phyloP scores from a whole-genome alignment of 306 rosid genomes.

The Lagenaria siceraria region DNA sequence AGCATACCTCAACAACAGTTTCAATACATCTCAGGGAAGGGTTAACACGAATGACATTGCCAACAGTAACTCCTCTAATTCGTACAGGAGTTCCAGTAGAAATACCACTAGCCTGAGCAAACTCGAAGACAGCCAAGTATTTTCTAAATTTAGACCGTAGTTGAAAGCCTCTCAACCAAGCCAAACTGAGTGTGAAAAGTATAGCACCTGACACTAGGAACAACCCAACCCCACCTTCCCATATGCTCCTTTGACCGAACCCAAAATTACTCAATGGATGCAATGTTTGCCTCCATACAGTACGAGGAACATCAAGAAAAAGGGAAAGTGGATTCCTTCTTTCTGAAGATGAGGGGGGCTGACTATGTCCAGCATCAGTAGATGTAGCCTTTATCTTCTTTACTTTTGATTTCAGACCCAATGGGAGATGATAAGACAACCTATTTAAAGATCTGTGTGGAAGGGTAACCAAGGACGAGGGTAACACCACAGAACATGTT shows the following conservation, averaged over 20 bases:
- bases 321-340: conserved; percentile 38
- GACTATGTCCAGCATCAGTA: conserved; percentile 36
- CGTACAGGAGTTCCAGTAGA: conserved; percentile 83
- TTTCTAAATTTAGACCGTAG: conserved; percentile 61
- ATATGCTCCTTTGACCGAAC: conserved; percentile 71
- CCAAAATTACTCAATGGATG: conserved; percentile 84
- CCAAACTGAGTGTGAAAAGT: conserved; percentile 68
- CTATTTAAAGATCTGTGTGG: conserved; percentile 24
- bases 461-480: conserved; percentile 27
- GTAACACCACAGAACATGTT: conserved; percentile 29
- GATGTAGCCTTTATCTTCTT: conserved; percentile 33
- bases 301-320: conserved; percentile 53
- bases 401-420: conserved; percentile 19
- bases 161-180: conserved; percentile 85
- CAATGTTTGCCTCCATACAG: conserved; percentile 60
- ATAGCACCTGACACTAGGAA: conserved; percentile 72
- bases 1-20: conserved; percentile 78
- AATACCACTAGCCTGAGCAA: conserved; percentile 83
- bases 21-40: conserved; percentile 71
- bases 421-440: conserved; percentile 38
- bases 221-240: conserved; percentile 98
- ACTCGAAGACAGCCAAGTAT: conserved; percentile 72
- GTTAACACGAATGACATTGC: conserved; percentile 75
- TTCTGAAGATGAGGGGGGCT: conserved; percentile 41
- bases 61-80: conserved; percentile 85